Percentiles rank a stretch among this genome's conserved stretches.
phyloP scores from a whole-genome alignment of 495 filamentous ascomycete genomes.

The Cercophora sp. region DNA sequence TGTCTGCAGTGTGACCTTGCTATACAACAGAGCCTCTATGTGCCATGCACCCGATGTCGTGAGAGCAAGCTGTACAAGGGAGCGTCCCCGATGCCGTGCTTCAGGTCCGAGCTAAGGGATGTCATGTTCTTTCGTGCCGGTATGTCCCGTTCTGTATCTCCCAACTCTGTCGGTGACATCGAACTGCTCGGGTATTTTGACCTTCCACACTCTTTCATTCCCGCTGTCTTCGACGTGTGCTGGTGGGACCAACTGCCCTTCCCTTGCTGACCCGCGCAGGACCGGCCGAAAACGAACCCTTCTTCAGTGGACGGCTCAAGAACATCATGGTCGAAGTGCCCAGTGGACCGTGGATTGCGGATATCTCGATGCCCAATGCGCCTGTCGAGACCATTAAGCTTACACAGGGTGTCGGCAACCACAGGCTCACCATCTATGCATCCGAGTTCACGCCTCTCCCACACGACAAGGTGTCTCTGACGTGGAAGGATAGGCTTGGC shows the following conservation, averaged over 20 bases:
- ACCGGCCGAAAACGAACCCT: constrained; percentile 27
- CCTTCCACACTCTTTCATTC: no score
- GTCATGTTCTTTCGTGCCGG: constrained; percentile 26
- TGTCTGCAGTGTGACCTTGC: constrained; percentile 24
- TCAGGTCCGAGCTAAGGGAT: constrained; percentile 19
- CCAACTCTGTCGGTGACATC: no score
- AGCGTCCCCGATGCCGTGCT: constrained; percentile 23
- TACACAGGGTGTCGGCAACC: constrained; percentile 22
- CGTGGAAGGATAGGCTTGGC: constrained; percentile 19
- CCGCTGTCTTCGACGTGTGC: no score
- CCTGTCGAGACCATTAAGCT: constrained; percentile 18
- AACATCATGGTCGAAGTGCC: no score
- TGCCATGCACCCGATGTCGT: constrained; percentile 20
- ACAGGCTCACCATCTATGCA: constrained; percentile 25
- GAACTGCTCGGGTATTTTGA: no score
- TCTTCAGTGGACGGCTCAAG: constrained; percentile 18
- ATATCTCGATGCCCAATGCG: constrained; percentile 22
- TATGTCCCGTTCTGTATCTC: constrained; percentile 11
- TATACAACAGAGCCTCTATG: constrained; percentile 14
- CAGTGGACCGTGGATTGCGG: no score
- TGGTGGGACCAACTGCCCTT: no score
- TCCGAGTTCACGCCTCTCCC: constrained; percentile 24
- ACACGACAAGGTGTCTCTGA: constrained; percentile 23
- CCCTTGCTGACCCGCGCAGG: constrained; percentile 8
- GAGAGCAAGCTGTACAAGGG: constrained; percentile 20